Base-by-base conservation (phyloP, 78 protist genomes). In the Dictyostelium firmibasis region DNA sequence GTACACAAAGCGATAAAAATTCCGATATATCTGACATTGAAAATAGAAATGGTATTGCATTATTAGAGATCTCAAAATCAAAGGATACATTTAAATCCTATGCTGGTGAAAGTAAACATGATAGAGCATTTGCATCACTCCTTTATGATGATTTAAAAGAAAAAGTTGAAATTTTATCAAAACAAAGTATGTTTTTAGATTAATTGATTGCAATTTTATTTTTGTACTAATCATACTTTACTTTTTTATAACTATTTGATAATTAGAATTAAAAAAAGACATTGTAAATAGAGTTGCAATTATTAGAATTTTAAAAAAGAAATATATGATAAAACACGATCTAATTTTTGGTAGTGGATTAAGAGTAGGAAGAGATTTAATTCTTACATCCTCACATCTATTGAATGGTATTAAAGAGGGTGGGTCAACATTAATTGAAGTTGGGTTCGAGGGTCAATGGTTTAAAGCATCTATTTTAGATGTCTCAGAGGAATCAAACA, bases 211-310 rank as follows among this genome's bases (percentile, higher is more conserved):
- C 3, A 16, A 13, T 2, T 10, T 50, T 50, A 50, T 16, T 50
- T 50, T 16, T 1, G n/a, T n/a, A n/a, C n/a, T n/a, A n/a, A n/a
- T n/a, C n/a, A 10, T 16, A 50, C 13, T 4, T 16, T 50, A 50
- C 2, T 50, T 10, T 10, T 50, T 10, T 50, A n/a, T n/a, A n/a
- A n/a, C n/a, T 50, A 5, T 57, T 1, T 57, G 11, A 4, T 16
- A 62, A n/a, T 25, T 25, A 64, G 75, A 67, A 67, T 67, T 67
- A 27, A 67, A 67, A 67, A 67, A 29, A 67, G 75, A 67, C 27
- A 67, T 67, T 67, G 33, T 67, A 67, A 67, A 67, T 67, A 67
- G 75, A 67, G 75, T 67, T 67, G 75, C 35, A 67, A 67, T 67
- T 1, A 67, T 67, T 25, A 67, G 75, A 67, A 67, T 67, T 27